Base-by-base conservation (phyloP, 768 basidiomycete species). In the Pleurotus citrinopileatus region DNA sequence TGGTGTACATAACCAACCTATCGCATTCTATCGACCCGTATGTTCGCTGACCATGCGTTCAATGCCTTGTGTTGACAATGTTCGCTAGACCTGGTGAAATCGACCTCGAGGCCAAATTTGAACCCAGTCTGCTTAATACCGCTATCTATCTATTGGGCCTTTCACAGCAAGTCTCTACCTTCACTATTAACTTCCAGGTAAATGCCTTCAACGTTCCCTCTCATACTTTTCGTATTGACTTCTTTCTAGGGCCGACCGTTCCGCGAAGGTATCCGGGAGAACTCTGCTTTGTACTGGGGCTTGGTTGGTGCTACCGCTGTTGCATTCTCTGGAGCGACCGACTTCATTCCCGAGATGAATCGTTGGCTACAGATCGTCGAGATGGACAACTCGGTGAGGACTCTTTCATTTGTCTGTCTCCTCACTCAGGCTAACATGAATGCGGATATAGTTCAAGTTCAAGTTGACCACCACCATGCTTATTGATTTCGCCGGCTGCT, bases 111-210 rank as follows among this genome's bases (percentile, higher is more conserved):
- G 96, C 95, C 52, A 95, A 97, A 67, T 99, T 97, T 62, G 92
- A 94, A 66, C 96, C 97, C 0, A 91, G 86, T 59, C 73, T 99
- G 44, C 76, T 99, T 55, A 99, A 98, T 75, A 96, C 95, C 2
- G 93, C 94, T 37, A 96, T 99, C 63, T 99, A 95, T 73, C 83
- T 98, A 25, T 79, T 99, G 48, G 89, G 95, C 51, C 80, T 98
- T 32, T 95, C 92, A 2, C 96, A 99, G 67, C 97, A 99, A 69
- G 96, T 99, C 1, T 98, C 96, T 5, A 98, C 97, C 0, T 98
- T 99, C 64, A 87, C 94, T 3, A 94, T 98, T 74, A 99, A 99
- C 75, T 99, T 95, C 81, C 93, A 94, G 75, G 86, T 84, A 60
- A 27, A 67, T 59, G n/a, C 9, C n/a, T 10, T 10, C 32, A 9